Percentiles rank a stretch among this genome's conserved stretches.
Conservation (phyloP, 495 filamentous ascomycete species). For the Talaromyces borbonicus region DNA sequence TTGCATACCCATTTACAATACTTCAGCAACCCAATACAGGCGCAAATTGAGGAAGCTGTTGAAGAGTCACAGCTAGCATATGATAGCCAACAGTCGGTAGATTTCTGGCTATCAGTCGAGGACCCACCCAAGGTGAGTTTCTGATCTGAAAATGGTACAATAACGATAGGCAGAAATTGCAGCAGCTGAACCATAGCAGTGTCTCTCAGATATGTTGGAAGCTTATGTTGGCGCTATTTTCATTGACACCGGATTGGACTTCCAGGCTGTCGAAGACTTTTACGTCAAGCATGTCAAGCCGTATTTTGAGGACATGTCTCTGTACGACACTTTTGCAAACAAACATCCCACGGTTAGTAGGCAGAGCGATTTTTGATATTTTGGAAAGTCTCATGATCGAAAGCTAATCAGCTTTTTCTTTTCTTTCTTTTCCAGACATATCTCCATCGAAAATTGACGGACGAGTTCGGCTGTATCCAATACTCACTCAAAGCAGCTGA, state of each 20-base stretch:
- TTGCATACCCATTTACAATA: conserved; percentile 67
- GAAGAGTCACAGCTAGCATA: conserved; percentile 48
- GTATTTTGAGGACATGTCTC: conserved; percentile 78
- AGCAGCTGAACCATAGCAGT: conserved; percentile 28
- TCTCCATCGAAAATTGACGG: conserved; percentile 40
- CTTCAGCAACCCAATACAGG: conserved; percentile 46
- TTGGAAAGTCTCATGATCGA: too few relatives aligned
- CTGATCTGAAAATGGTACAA: neutral
- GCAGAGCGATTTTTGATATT: too few relatives aligned
- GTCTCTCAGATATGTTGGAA: conserved; percentile 81
- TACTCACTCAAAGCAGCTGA: conserved; percentile 46
- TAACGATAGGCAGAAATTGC: neutral
- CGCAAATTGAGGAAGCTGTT: conserved; percentile 60
- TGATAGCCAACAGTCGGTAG: conserved; percentile 44
- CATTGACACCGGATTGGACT: conserved; percentile 81
- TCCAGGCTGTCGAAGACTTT: conserved; percentile 60
- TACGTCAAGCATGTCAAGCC: conserved; percentile 61
- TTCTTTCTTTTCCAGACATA: conserved; percentile 39
- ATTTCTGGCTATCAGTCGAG: conserved; percentile 67
- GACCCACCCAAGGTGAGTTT: conserved; percentile 60
- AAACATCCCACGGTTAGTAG: conserved; percentile 64
- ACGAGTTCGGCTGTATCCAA: conserved; percentile 42
- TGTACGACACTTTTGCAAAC: conserved; percentile 84
- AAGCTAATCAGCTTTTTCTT: too few relatives aligned
- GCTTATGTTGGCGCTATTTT: conserved; percentile 86